Base-by-base conservation (phyloP, 1,284 basidiomycete genomes). In the Trichosporon inkin region DNA sequence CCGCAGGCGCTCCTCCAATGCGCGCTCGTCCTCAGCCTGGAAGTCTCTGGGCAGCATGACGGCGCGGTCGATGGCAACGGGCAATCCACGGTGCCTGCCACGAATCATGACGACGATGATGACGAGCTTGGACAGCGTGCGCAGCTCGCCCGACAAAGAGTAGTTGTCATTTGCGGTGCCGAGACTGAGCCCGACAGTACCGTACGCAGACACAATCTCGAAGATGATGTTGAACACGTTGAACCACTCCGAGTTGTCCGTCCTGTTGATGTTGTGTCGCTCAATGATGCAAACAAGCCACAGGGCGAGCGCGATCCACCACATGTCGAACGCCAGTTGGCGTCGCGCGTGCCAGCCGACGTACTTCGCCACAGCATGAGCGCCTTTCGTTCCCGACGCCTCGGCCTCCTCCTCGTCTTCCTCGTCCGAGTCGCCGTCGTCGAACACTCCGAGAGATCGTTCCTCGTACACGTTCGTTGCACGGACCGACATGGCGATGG, bases 391-490 rank as follows among this genome's bases (percentile, higher is more conserved):
- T 60, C 73, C 85, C 34, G 65, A 67, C 10, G 68, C 56, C 16
- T 55, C 82, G 14, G 66, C 62, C n/a, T 67, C 63, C 10, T 68
- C 69, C 34, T 74, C 71, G n/a, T 82, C 81, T 39, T 74, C 68
- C 3, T 67, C 69, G 36, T 73, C 69, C n/a, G 82, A 81, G 7
- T 82, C 81, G 0, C 81, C 78, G 0, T 80, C 79, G 8, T 83
- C 79, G 69, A 86, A 93, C 36, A 94, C 79, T 1, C 91, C 91
- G 13, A 92, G 81, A 0, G 88, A 89, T 61, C 84, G 85, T 70
- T 97, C 93, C 74, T 99, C 95, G 76, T 97, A 98, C 0, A 98
- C 95, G 75, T 98, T 98, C 19, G 95, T 97, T n/a, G 90, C 86
- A n/a, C 94, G 89, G 10, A 99, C 90, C 67, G 87, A 88, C 57